Percentiles rank a stretch among this genome's conserved stretches.
These are phyloP conservation scores for Trifolium fragiferum DNA, from an alignment of 306 rosid species.

Conservation along the genomic window DNA sequence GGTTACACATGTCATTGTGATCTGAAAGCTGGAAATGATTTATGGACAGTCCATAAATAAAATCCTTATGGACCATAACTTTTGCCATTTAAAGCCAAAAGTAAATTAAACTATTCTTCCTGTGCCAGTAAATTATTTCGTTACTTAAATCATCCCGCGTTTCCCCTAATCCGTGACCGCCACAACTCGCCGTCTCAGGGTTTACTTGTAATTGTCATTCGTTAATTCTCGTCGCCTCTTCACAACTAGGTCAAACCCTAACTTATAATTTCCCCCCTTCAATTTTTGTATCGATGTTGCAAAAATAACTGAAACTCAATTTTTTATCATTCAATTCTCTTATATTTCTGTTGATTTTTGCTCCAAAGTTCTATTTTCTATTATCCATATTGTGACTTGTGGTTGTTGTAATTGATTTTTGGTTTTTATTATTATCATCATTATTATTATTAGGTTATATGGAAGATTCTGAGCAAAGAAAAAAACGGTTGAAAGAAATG, in stretches of 20 bases:
- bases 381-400: not conserved
- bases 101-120: too few relatives aligned
- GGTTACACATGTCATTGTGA: too few relatives aligned
- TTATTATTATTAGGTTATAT: slow-evolving; percentile 46
- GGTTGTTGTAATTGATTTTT: not conserved
- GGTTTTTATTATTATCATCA: not conserved
- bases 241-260: not conserved
- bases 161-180: not conserved
- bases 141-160: not conserved
- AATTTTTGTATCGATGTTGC: not conserved
- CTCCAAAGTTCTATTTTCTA: not conserved
- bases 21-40: too few relatives aligned
- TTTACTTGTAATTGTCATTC: not conserved
- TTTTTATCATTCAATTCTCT: not conserved
- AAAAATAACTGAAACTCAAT: not conserved
- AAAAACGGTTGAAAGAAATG: slow-evolving; percentile 77
- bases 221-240: not conserved
- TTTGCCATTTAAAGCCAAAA: too few relatives aligned
- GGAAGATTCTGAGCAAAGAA: slow-evolving; percentile 89
- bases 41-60: too few relatives aligned
- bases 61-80: too few relatives aligned
- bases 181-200: slow-evolving; percentile 1
- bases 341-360: not conserved
- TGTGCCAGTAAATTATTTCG: too few relatives aligned
- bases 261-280: not conserved